Conservation (phyloP, 164 flowering plant genomes). For the Umbilicus rupestris region DNA sequence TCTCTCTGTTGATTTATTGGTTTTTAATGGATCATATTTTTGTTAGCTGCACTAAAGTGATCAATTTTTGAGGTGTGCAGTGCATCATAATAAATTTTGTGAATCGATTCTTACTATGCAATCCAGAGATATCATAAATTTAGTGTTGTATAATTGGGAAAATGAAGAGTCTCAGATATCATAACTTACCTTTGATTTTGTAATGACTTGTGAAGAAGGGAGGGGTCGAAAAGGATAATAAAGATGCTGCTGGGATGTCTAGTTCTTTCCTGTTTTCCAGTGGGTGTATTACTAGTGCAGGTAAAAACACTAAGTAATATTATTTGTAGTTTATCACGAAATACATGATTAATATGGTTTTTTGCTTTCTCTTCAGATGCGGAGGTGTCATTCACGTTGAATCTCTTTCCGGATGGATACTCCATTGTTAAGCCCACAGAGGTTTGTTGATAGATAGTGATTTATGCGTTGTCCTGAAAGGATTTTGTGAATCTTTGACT, state of each 20-base stretch:
- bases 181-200: background rate
- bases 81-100: too few species aligned
- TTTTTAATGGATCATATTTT: too few species aligned
- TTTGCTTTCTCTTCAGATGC: constrained; percentile 27
- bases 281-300: constrained; percentile 18
- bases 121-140: background rate
- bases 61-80: background rate
- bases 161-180: background rate
- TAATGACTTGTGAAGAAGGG: constrained; percentile 19
- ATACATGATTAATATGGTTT: background rate
- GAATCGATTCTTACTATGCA: too few species aligned
- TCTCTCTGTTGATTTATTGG: background rate
- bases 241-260: constrained; percentile 25
- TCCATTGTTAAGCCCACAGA: constrained; percentile 63
- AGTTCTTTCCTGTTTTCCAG: constrained; percentile 27
- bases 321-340: background rate
- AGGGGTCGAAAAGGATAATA: constrained; percentile 18
- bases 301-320: constrained; percentile 15
- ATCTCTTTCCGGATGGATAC: constrained; percentile 83
- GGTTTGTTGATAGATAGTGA: constrained; percentile 40
- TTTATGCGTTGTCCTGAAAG: background rate
- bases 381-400: constrained; percentile 75
- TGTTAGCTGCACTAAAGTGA: background rate
- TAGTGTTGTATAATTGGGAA: background rate
- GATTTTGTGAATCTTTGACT: background rate